Percentiles rank a stretch among this genome's conserved stretches.
Conservation (phyloP, 306 rosid genomes). For the Lathyrus oleraceus region DNA sequence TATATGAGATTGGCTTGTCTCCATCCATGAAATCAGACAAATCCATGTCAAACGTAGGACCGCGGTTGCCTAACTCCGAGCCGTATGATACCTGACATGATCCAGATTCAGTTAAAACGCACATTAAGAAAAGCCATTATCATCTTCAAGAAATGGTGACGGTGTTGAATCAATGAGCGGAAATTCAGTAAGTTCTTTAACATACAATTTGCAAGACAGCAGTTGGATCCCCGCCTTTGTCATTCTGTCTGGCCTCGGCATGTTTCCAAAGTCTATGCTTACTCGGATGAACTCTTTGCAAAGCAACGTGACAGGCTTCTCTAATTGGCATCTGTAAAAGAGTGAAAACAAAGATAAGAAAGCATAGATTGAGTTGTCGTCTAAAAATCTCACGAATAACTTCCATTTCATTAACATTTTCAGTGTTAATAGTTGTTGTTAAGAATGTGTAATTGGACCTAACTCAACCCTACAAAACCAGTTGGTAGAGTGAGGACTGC, state of each 20-base stretch:
- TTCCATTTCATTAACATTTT: no score
- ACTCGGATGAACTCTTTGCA: conserved; percentile 77
- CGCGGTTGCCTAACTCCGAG: conserved; percentile 86
- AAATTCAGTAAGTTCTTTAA: conserved; percentile 18
- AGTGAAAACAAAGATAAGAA: no score
- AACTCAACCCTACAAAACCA: no score
- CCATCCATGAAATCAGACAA: conserved; percentile 87
- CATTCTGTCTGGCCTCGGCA: conserved; percentile 81
- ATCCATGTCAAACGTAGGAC: conserved; percentile 97
- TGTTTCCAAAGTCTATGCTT: conserved; percentile 95
- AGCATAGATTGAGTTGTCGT: no score
- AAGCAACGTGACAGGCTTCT: conserved; percentile 96
- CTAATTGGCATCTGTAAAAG: conserved; percentile 97
- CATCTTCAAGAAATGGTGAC: conserved; percentile 15
- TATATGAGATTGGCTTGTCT: conserved; percentile 71
- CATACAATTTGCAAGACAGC: conserved; percentile 96
- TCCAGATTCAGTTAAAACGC: conserved; percentile 29
- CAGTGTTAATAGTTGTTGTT: no score
- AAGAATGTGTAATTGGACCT: no score
- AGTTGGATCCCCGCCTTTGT: conserved; percentile 55
- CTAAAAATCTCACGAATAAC: no score
- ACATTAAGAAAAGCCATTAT: conserved; percentile 15
- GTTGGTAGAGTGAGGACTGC: no score
- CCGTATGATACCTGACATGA: conserved; percentile 86
- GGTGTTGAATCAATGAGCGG: not conserved